Base-by-base conservation (phyloP, 2,329 filamentous ascomycete genomes). In the Rutstroemia sp. region DNA sequence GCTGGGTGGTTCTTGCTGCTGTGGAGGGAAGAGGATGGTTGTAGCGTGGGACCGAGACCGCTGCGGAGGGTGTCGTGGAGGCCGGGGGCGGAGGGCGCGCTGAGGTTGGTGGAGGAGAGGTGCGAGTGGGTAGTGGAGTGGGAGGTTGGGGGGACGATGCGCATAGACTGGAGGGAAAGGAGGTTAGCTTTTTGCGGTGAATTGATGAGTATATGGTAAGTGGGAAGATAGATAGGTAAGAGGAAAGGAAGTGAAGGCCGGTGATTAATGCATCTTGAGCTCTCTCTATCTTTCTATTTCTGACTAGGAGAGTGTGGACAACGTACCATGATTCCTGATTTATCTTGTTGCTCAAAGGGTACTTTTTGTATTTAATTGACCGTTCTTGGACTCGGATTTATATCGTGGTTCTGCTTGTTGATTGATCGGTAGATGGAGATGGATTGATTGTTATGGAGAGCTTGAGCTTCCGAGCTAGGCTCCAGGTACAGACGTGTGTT, bases 1-100 rank as follows among this genome's bases (percentile, higher is more conserved):
- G 27, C 27, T 48, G 70, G 64, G 5, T 25, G 44, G 66, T 61
- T 34, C 59, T 59, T 45, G 70, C 69, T 55, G 69, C 68, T 62
- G 65, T 69, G 58, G 57, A 74, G 67, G 52, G 75, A 71, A 54
- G 74, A 70, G 57, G 74, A 71, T 16, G 81, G 83, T 60, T 73
- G 65, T 54, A 81, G 72, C 50, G 76, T 76, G n/a, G 83, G 84
- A 65, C 84, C 83, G 63, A 95, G 80, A 73, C 92, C 91, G 61
- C 86, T 78, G 69, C 94, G 92, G 65, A 99, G 87, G 17, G 88
- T 92, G 77, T 97, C 94, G 79, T 95, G 92, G 62, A 97, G 79
- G 65, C 92, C 92, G 0, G 92, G 92, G 16, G 91, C 92, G 1
- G 92, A 96, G 65, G 94, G 94, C 4, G 94, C 94, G 56, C 82